These are phyloP conservation scores for Clonostachys byssicola DNA, from an alignment of 2,329 filamentous ascomycete species.

Conservation along the genomic window DNA sequence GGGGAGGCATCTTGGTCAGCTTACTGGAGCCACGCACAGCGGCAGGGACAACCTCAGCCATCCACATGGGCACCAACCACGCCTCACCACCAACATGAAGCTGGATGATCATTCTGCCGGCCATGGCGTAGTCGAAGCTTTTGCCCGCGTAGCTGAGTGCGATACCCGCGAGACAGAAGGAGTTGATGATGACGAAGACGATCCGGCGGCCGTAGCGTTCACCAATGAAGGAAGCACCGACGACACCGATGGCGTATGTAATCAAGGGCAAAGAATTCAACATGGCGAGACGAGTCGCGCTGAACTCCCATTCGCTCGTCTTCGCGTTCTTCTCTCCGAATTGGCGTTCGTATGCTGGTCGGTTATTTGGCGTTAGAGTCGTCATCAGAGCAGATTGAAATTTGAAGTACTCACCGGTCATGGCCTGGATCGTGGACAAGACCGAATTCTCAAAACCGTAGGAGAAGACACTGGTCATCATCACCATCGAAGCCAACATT, in stretches of 20 bases:
- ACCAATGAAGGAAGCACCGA: conserved; percentile 7
- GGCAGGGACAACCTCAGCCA: conserved; percentile 12
- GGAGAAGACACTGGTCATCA: conserved; percentile 12
- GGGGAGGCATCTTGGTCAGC: not conserved
- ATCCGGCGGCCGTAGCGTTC: conserved; percentile 8
- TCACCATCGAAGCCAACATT: conserved; percentile 7
- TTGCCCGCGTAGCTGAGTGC: conserved; percentile 6
- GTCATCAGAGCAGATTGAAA: not conserved
- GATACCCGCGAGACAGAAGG: conserved; percentile 7
- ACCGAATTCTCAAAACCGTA: conserved; percentile 12
- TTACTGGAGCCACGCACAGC: conserved; percentile 7
- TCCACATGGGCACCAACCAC: conserved; percentile 10
- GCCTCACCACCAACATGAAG: conserved; percentile 12
- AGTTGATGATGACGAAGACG: conserved; percentile 9
- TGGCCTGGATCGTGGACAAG: conserved; percentile 11
- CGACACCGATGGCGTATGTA: conserved; percentile 9
- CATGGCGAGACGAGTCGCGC: conserved; percentile 9
- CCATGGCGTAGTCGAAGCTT: conserved; percentile 5
- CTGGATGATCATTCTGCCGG: conserved; percentile 10
- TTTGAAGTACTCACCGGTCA: conserved; percentile 7
- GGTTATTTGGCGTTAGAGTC: not conserved
- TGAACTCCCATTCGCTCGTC: conserved; percentile 4
- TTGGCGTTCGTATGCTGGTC: conserved; percentile 6
- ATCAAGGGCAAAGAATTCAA: conserved; percentile 12
- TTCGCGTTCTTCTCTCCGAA: conserved; percentile 9